Base-by-base conservation (phyloP, 306 rosid genomes). In the Malus domestica region DNA sequence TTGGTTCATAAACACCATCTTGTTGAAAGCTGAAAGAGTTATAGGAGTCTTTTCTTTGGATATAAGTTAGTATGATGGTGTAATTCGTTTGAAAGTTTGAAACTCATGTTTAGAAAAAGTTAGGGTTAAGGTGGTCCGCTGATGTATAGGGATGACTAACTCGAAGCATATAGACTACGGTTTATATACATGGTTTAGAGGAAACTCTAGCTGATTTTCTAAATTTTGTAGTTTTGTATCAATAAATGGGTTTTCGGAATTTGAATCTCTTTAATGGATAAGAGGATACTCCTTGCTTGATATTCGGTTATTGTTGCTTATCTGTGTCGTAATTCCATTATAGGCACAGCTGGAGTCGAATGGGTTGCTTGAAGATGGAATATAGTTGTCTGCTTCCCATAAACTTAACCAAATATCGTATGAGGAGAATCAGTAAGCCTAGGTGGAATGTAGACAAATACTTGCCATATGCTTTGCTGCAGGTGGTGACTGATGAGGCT, bases 331-430 rank as follows among this genome's bases (percentile, higher is more conserved):
- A 51, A 58, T 77, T 88, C 45, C 85, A 76, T 78, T 74, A 73
- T 81, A 85, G 81, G 80, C 66, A 54, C 72, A 59, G 86, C 83
- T 83, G 85, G 79, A 83, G 79, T 35, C 29, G 80, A 77, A 67
- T 78, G 84, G 85, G 73, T 75, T 76, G 64, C 84, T 79, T 69
- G 81, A 75, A 76, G 77, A 73, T 30, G 73, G 76, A 80, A 84
- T 61, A 18, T 67, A 76, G 42, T 71, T 77, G 75, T 52, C 67
- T n/a, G 45, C 80, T 72, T 51, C 67, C 65, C 82, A 67, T 82
- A 76, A 58, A 57, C 82, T 67, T 49, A n/a, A 20, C 49, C 54
- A 40, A 54, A 5, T 76, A 54, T 42, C 68, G 44, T 68, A 10
- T 5, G 15, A 14, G 73, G 49, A 68, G 66, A 51, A 59, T 58